phyloP scores from a whole-genome alignment of 768 basidiomycete genomes.

The Phlegmacium glaucopus region DNA sequence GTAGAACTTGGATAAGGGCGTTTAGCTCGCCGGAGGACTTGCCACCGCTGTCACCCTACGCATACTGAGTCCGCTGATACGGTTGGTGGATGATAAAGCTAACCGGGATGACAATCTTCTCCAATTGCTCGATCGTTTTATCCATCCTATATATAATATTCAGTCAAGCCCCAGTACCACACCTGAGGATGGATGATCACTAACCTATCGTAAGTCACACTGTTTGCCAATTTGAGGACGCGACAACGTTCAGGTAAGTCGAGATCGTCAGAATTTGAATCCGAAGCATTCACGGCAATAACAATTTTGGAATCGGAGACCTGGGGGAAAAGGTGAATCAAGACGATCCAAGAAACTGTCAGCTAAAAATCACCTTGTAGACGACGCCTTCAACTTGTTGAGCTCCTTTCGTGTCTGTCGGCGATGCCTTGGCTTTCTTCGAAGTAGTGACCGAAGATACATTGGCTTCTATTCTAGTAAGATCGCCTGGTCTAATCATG shows the following conservation, averaged over 20 bases:
- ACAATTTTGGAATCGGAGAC: constrained; percentile 80
- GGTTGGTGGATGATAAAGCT: background rate
- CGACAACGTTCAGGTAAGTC: constrained; percentile 85
- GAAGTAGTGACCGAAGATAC: constrained; percentile 34
- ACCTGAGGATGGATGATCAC: background rate
- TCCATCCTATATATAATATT: constrained; percentile 64
- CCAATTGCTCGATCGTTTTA: constrained; percentile 67
- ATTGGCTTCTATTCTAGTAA: constrained; percentile 81
- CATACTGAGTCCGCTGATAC: constrained; percentile 10
- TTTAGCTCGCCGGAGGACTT: constrained; percentile 42
- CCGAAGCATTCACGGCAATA: constrained; percentile 69
- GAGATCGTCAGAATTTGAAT: constrained; percentile 57
- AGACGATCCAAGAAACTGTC: background rate
- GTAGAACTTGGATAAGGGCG: constrained; percentile 61
- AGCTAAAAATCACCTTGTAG: constrained; percentile 55
- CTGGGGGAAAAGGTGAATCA: constrained; percentile 29
- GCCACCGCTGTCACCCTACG: constrained; percentile 28
- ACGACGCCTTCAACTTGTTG: constrained; percentile 77
- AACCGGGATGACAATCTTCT: constrained; percentile 29
- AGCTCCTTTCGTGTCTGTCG: constrained; percentile 36
- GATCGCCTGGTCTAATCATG: constrained; percentile 71
- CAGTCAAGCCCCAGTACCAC: background rate
- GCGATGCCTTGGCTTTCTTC: constrained; percentile 43
- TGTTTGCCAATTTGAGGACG: constrained; percentile 87
- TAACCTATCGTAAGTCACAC: constrained; percentile 85